Conservation (phyloP, 164 flowering plant species). For the Dillenia suffruticosa region DNA sequence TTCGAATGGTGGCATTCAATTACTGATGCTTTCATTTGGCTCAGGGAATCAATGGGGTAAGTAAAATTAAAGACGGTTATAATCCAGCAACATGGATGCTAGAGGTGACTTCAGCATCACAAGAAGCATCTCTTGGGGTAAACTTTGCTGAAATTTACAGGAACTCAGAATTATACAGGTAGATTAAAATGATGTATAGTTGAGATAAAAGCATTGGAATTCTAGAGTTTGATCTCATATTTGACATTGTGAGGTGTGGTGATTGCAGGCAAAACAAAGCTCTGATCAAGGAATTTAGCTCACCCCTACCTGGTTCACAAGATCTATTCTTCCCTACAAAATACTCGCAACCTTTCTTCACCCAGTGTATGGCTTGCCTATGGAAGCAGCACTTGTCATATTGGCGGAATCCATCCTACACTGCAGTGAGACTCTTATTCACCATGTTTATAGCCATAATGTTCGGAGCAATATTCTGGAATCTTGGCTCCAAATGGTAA, state of each 20-base stretch:
- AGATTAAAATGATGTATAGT: conserved; percentile 1
- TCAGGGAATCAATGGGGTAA: conserved; percentile 34
- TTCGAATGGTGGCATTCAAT: too few relatives aligned
- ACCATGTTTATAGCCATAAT: conserved; percentile 32
- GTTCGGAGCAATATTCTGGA: conserved; percentile 43
- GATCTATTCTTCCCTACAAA: conserved; percentile 36
- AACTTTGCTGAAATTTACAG: conserved; percentile 28
- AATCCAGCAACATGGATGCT: too few relatives aligned
- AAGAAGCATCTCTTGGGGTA: conserved; percentile 29
- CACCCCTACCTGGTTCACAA: conserved; percentile 29
- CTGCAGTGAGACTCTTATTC: conserved; percentile 39
- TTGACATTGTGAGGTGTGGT: too few relatives aligned
- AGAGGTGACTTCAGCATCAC: conserved; percentile 27
- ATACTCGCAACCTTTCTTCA: conserved; percentile 36
- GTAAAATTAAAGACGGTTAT: conserved; percentile 23
- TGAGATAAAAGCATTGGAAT: too few relatives aligned
- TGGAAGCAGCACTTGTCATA: conserved; percentile 48
- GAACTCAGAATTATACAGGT: conserved; percentile 35
- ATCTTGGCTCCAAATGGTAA: conserved; percentile 34
- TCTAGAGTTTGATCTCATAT: too few relatives aligned
- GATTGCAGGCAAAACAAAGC: conserved; percentile 33
- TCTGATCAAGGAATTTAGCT: conserved; percentile 36
- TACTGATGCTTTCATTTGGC: not conserved
- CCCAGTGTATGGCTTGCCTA: conserved; percentile 37
- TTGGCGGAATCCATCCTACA: conserved; percentile 43